Evolutionary conservation across 176 grass and related monocot genomes (phyloP).

Genomic region (Raddia guianensis): DNA sequence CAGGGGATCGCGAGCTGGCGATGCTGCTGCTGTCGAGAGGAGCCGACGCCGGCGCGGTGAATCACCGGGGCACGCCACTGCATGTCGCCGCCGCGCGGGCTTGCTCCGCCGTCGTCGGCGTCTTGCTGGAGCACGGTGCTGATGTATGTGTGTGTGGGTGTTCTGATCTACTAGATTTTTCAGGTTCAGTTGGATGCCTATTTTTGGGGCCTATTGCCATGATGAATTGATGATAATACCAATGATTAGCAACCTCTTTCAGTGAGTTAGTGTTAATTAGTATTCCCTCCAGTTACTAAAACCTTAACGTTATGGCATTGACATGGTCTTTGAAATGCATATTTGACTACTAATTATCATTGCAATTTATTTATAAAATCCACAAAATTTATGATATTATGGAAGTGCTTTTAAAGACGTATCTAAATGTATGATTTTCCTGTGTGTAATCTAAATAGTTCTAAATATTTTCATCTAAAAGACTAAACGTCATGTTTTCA

Average conservation of each 20-base stretch:
- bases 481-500: too few relatives aligned
- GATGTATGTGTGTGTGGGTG: background rate
- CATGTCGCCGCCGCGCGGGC: constrained; percentile 6
- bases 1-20: constrained; percentile 35
- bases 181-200: background rate
- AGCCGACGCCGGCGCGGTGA: constrained; percentile 19
- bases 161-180: background rate
- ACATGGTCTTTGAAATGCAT: too few relatives aligned
- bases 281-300: background rate
- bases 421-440: too few relatives aligned
- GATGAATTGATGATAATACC: background rate
- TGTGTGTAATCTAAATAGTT: too few relatives aligned
- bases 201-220: background rate
- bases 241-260: background rate
- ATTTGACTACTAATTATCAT: too few relatives aligned
- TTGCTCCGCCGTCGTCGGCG: constrained; percentile 5
- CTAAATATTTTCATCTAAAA: too few relatives aligned
- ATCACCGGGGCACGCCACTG: constrained; percentile 22
- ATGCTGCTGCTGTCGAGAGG: constrained; percentile 32
- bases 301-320: too few relatives aligned
- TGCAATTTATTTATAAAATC: too few relatives aligned
- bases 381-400: too few relatives aligned
- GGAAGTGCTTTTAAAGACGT: too few relatives aligned
- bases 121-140: constrained; percentile 19
- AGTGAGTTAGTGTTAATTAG: background rate